Conservation (phyloP, 345 rosid genomes). For the Arabidopsis arenosa region DNA sequence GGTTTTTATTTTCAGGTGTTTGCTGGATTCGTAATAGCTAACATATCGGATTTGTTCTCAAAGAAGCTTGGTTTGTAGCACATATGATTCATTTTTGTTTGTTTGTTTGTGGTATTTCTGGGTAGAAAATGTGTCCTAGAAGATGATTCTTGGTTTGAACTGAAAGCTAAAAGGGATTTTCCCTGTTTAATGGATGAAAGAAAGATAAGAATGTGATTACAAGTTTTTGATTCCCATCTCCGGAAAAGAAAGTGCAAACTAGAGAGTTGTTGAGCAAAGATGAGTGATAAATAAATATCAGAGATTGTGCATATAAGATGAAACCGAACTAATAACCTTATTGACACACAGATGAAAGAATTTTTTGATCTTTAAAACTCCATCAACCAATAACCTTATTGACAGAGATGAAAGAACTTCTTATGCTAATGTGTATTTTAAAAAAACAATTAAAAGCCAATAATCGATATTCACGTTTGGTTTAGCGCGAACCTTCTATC, state of each 20-base stretch:
- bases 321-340: too few relatives aligned
- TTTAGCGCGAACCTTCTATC: not conserved
- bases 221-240: not conserved
- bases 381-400: too few relatives aligned
- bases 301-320: too few relatives aligned
- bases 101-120: conserved; percentile 13
- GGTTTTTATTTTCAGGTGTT: conserved; percentile 65
- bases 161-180: not conserved
- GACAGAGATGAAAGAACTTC: too few relatives aligned
- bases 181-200: conserved; percentile 31
- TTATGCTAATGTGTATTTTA: too few relatives aligned
- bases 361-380: too few relatives aligned
- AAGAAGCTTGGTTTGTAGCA: conserved; percentile 80
- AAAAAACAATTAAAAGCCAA: too few relatives aligned
- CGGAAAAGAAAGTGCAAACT: too few relatives aligned
- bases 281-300: too few relatives aligned
- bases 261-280: not conserved
- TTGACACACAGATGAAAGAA: too few relatives aligned
- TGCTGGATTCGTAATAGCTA: conserved; percentile 91
- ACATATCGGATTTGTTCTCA: conserved; percentile 76
- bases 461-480: not conserved
- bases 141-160: conserved; percentile 23
- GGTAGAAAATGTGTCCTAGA: conserved; percentile 36
- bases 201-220: conserved; percentile 33
- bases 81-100: conserved; percentile 39